Percentiles rank a stretch among this genome's conserved stretches.
Conservation (phyloP, 1,284 basidiomycete species). For the Bondarzewia mesenterica region DNA sequence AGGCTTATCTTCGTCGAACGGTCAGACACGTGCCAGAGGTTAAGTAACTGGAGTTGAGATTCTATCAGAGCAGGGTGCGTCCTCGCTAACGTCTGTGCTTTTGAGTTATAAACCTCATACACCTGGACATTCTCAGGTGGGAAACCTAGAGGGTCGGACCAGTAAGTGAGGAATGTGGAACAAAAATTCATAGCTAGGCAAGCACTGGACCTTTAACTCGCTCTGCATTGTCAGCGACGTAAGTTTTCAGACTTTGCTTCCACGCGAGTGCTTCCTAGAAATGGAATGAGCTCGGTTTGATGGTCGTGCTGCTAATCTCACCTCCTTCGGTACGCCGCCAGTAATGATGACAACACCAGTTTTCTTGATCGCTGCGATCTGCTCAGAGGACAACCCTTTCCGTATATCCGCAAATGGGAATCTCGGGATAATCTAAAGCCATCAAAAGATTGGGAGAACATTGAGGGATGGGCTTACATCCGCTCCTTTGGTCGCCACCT, state of each 20-base stretch:
- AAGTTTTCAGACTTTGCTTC: constrained; percentile 51
- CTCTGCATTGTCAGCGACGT: constrained; percentile 43
- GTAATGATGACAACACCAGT: constrained; percentile 55
- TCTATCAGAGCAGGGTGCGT: constrained; percentile 43
- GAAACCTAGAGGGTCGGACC: constrained; percentile 36
- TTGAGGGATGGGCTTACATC: constrained; percentile 22
- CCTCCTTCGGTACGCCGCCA: constrained; percentile 48
- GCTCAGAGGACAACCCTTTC: constrained; percentile 29
- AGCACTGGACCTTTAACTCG: constrained; percentile 35
- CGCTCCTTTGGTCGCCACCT: constrained; percentile 36
- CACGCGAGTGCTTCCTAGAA: constrained; percentile 52
- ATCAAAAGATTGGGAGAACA: background rate
- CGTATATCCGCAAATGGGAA: constrained; percentile 42
- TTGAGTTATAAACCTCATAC: constrained; percentile 67
- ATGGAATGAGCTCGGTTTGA: constrained; percentile 2
- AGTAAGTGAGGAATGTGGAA: background rate
- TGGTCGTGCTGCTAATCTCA: constrained; percentile 12
- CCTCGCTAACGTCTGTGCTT: constrained; percentile 47
- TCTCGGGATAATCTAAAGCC: constrained; percentile 46
- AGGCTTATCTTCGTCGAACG: constrained; percentile 39
- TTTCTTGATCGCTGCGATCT: constrained; percentile 39
- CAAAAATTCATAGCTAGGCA: background rate
- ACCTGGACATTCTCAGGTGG: constrained; percentile 63
- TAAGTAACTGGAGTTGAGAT: constrained; percentile 48
- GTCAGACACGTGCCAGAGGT: constrained; percentile 47